phyloP scores from a whole-genome alignment of 148 eudicot genomes.

The Chenopodium quinoa region DNA sequence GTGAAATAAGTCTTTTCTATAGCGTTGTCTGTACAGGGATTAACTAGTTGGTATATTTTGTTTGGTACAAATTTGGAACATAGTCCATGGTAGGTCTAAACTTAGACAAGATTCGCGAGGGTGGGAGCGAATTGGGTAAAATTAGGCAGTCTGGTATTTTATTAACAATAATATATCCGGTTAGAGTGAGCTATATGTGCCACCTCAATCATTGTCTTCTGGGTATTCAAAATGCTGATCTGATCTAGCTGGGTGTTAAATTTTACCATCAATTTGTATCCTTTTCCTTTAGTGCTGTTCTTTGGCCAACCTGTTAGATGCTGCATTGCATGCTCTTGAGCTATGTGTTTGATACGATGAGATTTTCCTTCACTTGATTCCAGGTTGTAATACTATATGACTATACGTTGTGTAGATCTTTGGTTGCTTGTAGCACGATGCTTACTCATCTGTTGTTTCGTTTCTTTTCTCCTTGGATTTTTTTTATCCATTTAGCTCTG shows the following conservation, averaged over 20 bases:
- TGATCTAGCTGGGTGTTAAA: background rate
- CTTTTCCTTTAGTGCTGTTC: background rate
- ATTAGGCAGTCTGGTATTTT: background rate
- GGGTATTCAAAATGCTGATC: background rate
- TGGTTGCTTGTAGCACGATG: background rate
- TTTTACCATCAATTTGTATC: background rate
- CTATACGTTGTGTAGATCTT: background rate
- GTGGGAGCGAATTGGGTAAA: no score
- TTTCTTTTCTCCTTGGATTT: background rate
- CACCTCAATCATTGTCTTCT: no score
- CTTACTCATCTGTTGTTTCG: background rate
- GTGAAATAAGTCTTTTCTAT: no score
- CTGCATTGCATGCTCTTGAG: background rate
- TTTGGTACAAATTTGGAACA: no score
- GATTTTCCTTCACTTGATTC: background rate
- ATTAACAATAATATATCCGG: background rate
- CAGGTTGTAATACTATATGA: background rate
- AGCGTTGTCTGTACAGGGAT: no score
- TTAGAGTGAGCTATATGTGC: no score
- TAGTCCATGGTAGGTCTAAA: no score
- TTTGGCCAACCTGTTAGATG: background rate
- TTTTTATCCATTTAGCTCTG: constrained; percentile 38
- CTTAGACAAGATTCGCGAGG: no score
- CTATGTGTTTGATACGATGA: background rate
- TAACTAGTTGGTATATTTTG: no score